Evolutionary conservation across 176 grass and related monocot species (phyloP).

Genomic region (Bromus sterilis): DNA sequence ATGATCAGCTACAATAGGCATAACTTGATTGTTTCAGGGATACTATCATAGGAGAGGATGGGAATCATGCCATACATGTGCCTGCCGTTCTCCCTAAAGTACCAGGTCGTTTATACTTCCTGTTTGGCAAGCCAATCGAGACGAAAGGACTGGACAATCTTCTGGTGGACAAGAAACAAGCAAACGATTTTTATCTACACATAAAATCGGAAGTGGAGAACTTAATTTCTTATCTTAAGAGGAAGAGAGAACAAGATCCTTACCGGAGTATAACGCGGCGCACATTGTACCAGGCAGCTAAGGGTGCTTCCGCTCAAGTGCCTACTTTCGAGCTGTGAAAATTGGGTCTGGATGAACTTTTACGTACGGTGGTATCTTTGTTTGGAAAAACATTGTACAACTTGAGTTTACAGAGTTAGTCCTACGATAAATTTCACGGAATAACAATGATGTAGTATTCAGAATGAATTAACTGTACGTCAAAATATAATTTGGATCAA

Average conservation of each 20-base stretch:
- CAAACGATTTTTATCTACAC: slow-evolving; percentile 36
- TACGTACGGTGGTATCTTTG: neutral
- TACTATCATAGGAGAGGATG: slow-evolving; percentile 42
- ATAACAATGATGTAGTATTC: too few species aligned
- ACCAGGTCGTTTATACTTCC: slow-evolving; percentile 76
- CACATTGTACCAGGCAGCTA: slow-evolving; percentile 44
- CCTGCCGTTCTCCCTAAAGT: slow-evolving; percentile 67
- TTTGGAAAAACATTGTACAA: neutral
- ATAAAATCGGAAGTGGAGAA: slow-evolving; percentile 72
- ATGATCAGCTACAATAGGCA: neutral
- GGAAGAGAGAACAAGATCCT: slow-evolving; percentile 77
- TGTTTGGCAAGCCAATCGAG: slow-evolving; percentile 71
- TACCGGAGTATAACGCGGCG: slow-evolving; percentile 60
- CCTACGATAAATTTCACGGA: too few species aligned
- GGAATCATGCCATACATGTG: slow-evolving; percentile 37
- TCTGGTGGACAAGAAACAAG: slow-evolving; percentile 43
- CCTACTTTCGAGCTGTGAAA: slow-evolving; percentile 78
- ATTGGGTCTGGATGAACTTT: neutral
- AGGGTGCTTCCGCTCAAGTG: slow-evolving; percentile 45
- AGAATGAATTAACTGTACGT: too few species aligned
- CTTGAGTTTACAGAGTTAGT: neutral
- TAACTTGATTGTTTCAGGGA: slow-evolving; percentile 44
- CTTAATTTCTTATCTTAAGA: slow-evolving; percentile 57
- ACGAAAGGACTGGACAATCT: slow-evolving; percentile 43
- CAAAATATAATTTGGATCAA: too few species aligned